Percentiles rank a stretch among this genome's conserved stretches.
These are phyloP conservation scores for Margaritispora aquatica DNA, from an alignment of 495 filamentous ascomycete species.

Conservation along the genomic window DNA sequence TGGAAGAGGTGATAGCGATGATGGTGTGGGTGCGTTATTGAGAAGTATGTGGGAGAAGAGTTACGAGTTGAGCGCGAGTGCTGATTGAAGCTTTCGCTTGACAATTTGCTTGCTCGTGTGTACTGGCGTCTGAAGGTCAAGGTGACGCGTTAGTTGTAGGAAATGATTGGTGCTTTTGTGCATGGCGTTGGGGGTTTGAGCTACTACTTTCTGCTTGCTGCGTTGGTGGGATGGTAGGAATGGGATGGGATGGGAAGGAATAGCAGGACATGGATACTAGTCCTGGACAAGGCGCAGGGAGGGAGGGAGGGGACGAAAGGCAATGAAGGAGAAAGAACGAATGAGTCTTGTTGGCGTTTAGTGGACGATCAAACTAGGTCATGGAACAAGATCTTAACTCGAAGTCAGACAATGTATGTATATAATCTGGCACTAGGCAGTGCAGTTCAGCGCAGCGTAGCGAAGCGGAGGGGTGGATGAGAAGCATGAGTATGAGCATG, in stretches of 20 bases:
- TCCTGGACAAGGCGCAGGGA: too few relatives aligned
- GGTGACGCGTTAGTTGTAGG: too few relatives aligned
- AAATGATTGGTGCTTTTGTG: neutral
- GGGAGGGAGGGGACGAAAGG: neutral
- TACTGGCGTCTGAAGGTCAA: too few relatives aligned
- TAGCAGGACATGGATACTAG: too few relatives aligned
- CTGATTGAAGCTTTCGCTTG: slow-evolving; percentile 29
- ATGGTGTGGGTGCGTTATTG: slow-evolving; percentile 38
- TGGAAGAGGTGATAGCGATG: slow-evolving; percentile 33
- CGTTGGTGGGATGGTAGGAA: neutral
- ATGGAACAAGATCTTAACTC: neutral
- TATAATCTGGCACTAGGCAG: too few relatives aligned
- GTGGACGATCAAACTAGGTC: too few relatives aligned
- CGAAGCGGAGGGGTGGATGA: too few relatives aligned
- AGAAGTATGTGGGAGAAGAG: slow-evolving; percentile 50
- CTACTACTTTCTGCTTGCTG: neutral
- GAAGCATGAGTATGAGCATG: too few relatives aligned
- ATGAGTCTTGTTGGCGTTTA: too few relatives aligned
- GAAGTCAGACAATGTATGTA: too few relatives aligned
- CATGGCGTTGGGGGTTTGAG: neutral
- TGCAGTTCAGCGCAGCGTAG: too few relatives aligned
- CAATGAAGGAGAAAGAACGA: neutral
- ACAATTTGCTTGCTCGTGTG: too few relatives aligned
- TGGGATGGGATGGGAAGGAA: neutral
- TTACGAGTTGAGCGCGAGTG: slow-evolving; percentile 42